Evolutionary conservation across 306 rosid species (phyloP), one percentile per base, ranked within the genome.

Genomic region (Luffa aegyptiaca): DNA sequence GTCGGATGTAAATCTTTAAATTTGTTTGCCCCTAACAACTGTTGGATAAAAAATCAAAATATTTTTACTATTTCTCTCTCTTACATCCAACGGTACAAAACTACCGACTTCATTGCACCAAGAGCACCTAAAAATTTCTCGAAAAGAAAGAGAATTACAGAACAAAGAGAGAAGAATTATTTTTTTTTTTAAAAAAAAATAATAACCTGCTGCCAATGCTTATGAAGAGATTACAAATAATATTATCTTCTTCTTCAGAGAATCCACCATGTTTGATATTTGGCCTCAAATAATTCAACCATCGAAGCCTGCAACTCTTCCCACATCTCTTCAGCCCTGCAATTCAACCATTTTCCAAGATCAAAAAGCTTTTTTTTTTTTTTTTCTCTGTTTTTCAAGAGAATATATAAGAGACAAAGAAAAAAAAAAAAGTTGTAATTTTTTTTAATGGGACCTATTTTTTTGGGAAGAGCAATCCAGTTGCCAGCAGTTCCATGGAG

Each of bases 401-500:
- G 31, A 26, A 26, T 1, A 26, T 26, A 26, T 26, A 26, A 46
- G 10, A 46, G 3, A 11, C 1, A 11, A 10, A 46, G 0, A 11
- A 2, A 12, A 48, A 11, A 48, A 10, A 48, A 0, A 7, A 42
- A 42, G 9, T 42, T 4, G 42, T 37, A 33, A 2, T 65, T 41
- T 6, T 9, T 45, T 8, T 45, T 9, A 8, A 45, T 8, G 18
- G 58, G 75, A 93, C 98, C 98, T 76, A 94, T 85, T 90, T 92
- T 94, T 57, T 92, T 94, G 70, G 98, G 98, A 87, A 94, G 98
- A 61, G 97, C 97, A 87, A 94, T 94, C 98, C 98, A 94, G 84
- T 94, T 94, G 68, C 90, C 87, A 6, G 92, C 98, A 14, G 98
- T 90, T 77, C 98, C 98, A 80, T 88, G 49, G 5, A 82, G 78